Evolutionary conservation across 2,329 filamentous ascomycete species (phyloP).

Genomic region (Nectriaceae sp.): DNA sequence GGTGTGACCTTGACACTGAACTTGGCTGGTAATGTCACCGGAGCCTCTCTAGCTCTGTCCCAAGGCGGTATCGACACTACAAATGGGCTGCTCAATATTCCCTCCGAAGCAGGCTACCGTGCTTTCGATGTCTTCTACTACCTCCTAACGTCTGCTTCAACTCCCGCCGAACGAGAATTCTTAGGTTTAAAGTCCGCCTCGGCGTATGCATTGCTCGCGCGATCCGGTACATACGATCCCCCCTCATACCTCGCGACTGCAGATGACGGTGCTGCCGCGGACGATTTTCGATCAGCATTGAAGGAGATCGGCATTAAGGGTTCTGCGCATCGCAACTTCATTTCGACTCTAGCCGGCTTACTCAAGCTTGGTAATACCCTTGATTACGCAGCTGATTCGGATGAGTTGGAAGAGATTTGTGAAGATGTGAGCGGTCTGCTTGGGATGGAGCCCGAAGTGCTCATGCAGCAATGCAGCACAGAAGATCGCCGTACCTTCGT

Average conservation of each 20-base stretch:
- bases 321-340: conserved; percentile 74
- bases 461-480: conserved; percentile 77
- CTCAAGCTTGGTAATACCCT: conserved; percentile 91
- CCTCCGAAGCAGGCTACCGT: conserved; percentile 77
- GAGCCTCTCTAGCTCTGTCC: conserved; percentile 75
- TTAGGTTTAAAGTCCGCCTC: conserved; percentile 77
- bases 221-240: conserved; percentile 81
- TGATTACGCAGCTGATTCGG: conserved; percentile 81
- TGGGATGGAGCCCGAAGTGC: conserved; percentile 81
- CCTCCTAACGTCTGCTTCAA: conserved; percentile 87
- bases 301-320: conserved; percentile 96
- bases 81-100: conserved; percentile 78
- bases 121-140: conserved; percentile 99
- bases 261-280: conserved; percentile 88
- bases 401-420: conserved; percentile 81
- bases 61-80: conserved; percentile 85
- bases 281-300: conserved; percentile 85
- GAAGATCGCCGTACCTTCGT: conserved; percentile 83
- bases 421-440: conserved; percentile 88
- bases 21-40: conserved; percentile 76
- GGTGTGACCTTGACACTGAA: conserved; percentile 81
- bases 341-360: conserved; percentile 82
- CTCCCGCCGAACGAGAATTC: conserved; percentile 85
- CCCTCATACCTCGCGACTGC: conserved; percentile 89
- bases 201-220: conserved; percentile 75